Evolutionary conservation across 2,329 filamentous ascomycete species (phyloP), one percentile per base, ranked within the genome.

Genomic region (Trichophyton benhamiae): DNA sequence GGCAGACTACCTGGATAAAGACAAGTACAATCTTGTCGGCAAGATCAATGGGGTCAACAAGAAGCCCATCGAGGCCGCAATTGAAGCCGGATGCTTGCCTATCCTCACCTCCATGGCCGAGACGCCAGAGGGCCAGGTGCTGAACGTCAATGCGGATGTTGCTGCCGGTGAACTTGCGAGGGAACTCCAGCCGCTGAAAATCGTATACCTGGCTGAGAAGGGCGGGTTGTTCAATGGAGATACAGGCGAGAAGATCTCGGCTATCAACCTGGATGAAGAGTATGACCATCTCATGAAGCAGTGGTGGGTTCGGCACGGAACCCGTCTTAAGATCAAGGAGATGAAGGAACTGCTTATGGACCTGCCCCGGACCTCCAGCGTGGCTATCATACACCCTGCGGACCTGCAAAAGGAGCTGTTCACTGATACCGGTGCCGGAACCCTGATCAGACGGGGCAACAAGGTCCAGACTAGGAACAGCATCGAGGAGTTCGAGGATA

Each of bases 141-240:
- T 99, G 65, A 99, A 99, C 71, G 94, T 99, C 73, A 99, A 99
- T 71, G 94, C 94, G 41, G 94, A 99, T 75, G 92, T 96, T 64
- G 92, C 92, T 41, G 94, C 94, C 33, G 91, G 91, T 66, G 92
- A 96, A 77, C 81, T 99, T 64, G 92, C 94, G 25, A 86, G 89
- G 63, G 85, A 88, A 61, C 80, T 99, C 60, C 87, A 97, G 76
- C 94, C 94, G 27, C 79, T 97, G 69, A 99, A 99, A 84, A 92
- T 97, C 64, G 91, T 99, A 63, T 99, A 96, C 74, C 82, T 97
- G n/a, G 95, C 91, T 3, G 94, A 99, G 78, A 97, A 97, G 82
- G 94, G 94, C 58, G 94, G 92, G 6, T 78, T 99, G 38, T 95
- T 96, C 77, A 90, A 97, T 72, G 91, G 91, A 63, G 89, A 95